These are phyloP conservation scores for Talaromyces verruculosus DNA, from an alignment of 2,329 filamentous ascomycete species.

Conservation along the genomic window DNA sequence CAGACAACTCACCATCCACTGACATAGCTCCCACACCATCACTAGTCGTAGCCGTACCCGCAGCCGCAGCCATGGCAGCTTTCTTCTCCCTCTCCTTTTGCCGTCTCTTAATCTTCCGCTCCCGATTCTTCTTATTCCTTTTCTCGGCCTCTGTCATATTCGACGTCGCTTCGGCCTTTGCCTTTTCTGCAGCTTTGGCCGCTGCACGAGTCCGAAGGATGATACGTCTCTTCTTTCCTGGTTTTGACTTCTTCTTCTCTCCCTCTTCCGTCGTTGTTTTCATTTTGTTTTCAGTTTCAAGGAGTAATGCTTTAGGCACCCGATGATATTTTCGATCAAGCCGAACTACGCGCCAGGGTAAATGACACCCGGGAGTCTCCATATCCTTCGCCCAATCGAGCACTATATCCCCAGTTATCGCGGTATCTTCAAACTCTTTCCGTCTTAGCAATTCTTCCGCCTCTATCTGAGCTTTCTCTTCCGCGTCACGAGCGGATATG, in stretches of 20 bases:
- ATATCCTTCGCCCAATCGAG: slow-evolving; percentile 30
- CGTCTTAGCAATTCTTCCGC: slow-evolving; percentile 24
- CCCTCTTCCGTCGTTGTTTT: not conserved
- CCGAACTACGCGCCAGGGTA: slow-evolving; percentile 43
- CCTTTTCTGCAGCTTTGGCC: slow-evolving; percentile 15
- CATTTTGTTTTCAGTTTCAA: not conserved
- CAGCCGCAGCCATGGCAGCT: slow-evolving; percentile 31
- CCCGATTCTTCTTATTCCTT: slow-evolving; percentile 41
- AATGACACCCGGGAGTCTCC: slow-evolving; percentile 38
- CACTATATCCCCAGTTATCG: slow-evolving; percentile 38
- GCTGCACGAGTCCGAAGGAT: slow-evolving; percentile 39
- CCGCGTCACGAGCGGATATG: slow-evolving; percentile 21
- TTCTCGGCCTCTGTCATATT: slow-evolving; percentile 41
- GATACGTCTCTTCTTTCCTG: slow-evolving; percentile 45
- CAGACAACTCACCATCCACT: not conserved
- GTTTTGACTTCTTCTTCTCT: slow-evolving; percentile 37
- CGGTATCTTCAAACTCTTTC: slow-evolving; percentile 38
- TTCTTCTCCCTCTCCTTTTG: slow-evolving; percentile 41
- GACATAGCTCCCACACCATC: not conserved
- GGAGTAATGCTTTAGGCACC: slow-evolving; percentile 7
- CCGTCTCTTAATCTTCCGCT: slow-evolving; percentile 40
- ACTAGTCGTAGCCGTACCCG: slow-evolving; percentile 22
- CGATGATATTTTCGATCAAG: slow-evolving; percentile 30
- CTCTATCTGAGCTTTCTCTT: not conserved
- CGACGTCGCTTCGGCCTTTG: slow-evolving; percentile 29